phyloP scores from a whole-genome alignment of 306 rosid species.

The Hylodesmum podocarpum region DNA sequence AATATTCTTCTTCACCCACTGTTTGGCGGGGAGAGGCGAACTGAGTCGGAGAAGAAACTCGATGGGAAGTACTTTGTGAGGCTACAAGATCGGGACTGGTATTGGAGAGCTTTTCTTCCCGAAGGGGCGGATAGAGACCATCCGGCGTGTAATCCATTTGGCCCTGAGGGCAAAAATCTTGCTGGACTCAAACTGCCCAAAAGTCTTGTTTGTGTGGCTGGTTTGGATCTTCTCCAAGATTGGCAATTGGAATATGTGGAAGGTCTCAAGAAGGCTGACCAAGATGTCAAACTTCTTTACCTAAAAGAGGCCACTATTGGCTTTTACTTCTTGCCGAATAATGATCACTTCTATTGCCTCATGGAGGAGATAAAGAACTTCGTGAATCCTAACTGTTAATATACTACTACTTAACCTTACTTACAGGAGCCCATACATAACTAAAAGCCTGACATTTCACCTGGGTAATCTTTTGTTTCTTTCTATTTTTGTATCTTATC shows the following conservation, averaged over 20 bases:
- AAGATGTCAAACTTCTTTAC: constrained; percentile 62
- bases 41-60: constrained; percentile 59
- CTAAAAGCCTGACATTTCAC: constrained; percentile 60
- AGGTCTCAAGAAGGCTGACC: constrained; percentile 60
- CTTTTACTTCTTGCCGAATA: constrained; percentile 93
- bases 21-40: constrained; percentile 71
- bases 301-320: constrained; percentile 83
- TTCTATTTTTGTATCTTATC: constrained; percentile 16
- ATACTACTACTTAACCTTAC: constrained; percentile 48
- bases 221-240: constrained; percentile 87
- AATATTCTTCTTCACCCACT: constrained; percentile 88
- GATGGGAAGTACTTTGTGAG: constrained; percentile 86
- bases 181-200: constrained; percentile 65
- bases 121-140: constrained; percentile 89
- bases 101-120: constrained; percentile 89
- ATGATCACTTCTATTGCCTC: constrained; percentile 67
- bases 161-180: constrained; percentile 61
- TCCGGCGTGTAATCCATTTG: constrained; percentile 77
- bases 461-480: constrained; percentile 25
- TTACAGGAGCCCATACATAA: constrained; percentile 58
- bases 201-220: constrained; percentile 86
- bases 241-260: constrained; percentile 84
- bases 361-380: constrained; percentile 74
- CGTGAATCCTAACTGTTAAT: constrained; percentile 62
- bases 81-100: constrained; percentile 89